Evolutionary conservation across 306 rosid genomes (phyloP), one percentile per base, ranked within the genome.

Genomic region (Arachis hypogaea): DNA sequence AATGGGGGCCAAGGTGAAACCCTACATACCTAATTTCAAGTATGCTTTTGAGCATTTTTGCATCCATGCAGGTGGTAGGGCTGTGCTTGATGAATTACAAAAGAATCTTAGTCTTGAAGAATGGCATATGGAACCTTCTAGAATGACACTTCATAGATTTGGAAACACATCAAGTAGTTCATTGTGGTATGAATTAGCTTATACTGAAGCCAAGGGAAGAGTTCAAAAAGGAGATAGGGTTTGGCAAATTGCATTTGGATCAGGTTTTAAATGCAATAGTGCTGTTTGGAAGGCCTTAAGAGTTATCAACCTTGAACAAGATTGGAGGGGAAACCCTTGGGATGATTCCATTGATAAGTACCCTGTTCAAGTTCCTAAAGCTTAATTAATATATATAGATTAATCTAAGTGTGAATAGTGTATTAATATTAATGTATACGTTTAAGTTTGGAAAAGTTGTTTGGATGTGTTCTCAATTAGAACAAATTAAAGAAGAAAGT

Each of bases 151-250:
- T 29, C 91, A 91, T 77, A 82, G 96, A 0, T 94, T 94, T 14
- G 98, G 98, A 3, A 94, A 94, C 86, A 94, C 98, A 0, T 94
- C 98, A 0, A 91, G 96, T 5, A 91, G 97, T 51, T 91, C 98
- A 1, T 67, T 93, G 7, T 93, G 98, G 98, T 93, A 93, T 50
- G 98, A 93, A 78, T 46, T 93, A 5, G 91, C 98, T 0, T 94
- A 94, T 46, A 72, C 88, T 0, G 98, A 94, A 78, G 98, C 98
- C 0, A 94, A 88, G 77, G 97, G 93, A 0, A 79, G 97, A 60
- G 90, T 94, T 5, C 7, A 58, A 0, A 70, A 72, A n/a, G 97
- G 96, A 0, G 86, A 94, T 4, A 88, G 97, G 60, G 87, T 91
- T 6, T 94, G 98, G 97, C 98, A 94, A 82, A 92, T 94, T 0